phyloP scores from a whole-genome alignment of 352 stramenopile species.

The Elongisporangium undulatum region DNA sequence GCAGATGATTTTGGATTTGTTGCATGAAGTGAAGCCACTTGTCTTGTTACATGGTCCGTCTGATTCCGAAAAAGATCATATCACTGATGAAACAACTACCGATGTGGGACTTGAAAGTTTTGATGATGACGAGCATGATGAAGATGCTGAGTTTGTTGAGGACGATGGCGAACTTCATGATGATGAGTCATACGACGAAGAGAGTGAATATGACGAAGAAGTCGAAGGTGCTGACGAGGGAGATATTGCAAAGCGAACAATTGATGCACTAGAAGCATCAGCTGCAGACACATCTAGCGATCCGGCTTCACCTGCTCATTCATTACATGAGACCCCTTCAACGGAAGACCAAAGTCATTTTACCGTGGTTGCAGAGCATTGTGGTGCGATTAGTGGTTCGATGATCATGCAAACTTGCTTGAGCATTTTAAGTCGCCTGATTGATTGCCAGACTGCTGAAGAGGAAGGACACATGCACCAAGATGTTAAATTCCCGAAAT shows the following conservation, averaged over 20 bases:
- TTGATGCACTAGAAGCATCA: conserved; percentile 71
- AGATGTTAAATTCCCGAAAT: conserved; percentile 75
- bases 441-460: conserved; percentile 80
- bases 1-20: conserved; percentile 67
- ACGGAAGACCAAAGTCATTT: conserved; percentile 25
- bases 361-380: conserved; percentile 75
- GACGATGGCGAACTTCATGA: conserved; percentile 24
- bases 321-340: conserved; percentile 8
- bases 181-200: conserved; percentile 24
- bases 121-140: conserved; percentile 38
- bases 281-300: conserved; percentile 35
- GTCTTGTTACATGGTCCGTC: conserved; percentile 60
- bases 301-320: conserved; percentile 24
- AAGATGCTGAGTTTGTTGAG: conserved; percentile 31
- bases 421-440: conserved; percentile 73
- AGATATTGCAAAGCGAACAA: conserved; percentile 45
- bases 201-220: conserved; percentile 29
- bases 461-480: conserved; percentile 79
- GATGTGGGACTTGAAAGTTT: conserved; percentile 42
- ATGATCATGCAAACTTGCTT: conserved; percentile 89
- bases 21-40: conserved; percentile 75
- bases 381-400: conserved; percentile 69
- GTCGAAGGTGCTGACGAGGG: conserved; percentile 10
- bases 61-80: conserved; percentile 69
- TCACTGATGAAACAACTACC: conserved; percentile 33